phyloP scores from a whole-genome alignment of 1,284 basidiomycete species.

The Trametes sp. region DNA sequence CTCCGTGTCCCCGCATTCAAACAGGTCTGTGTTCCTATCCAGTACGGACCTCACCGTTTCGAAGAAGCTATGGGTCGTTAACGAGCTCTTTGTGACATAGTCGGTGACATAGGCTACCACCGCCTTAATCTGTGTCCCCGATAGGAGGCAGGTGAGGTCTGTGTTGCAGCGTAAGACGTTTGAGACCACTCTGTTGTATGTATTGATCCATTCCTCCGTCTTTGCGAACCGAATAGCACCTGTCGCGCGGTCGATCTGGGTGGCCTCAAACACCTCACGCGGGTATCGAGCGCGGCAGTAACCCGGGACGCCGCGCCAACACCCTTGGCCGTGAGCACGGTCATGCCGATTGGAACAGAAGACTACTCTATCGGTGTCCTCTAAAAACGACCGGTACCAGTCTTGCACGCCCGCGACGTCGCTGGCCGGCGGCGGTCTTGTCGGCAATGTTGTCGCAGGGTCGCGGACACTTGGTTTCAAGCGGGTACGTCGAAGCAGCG shows the following conservation, averaged over 20 bases:
- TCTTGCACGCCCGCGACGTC: neutral
- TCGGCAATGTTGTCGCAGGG: neutral
- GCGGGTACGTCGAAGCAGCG: neutral
- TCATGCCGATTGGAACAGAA: conserved; percentile 12
- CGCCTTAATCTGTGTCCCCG: conserved; percentile 18
- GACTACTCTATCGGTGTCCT: conserved; percentile 2
- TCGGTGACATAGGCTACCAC: conserved; percentile 24
- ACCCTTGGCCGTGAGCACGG: conserved; percentile 4
- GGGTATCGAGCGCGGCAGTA: conserved; percentile 15
- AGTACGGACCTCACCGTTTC: conserved; percentile 6
- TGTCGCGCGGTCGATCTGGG: neutral
- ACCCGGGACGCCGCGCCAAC: neutral
- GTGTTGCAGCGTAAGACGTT: neutral
- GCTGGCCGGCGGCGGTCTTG: neutral
- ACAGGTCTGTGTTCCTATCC: neutral
- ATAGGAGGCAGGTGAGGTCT: conserved; percentile 24
- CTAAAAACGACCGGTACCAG: neutral
- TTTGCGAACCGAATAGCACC: conserved; percentile 18
- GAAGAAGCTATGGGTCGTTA: conserved; percentile 18
- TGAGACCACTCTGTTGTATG: neutral
- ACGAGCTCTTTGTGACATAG: conserved; percentile 17
- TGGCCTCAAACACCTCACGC: neutral
- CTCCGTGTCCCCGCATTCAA: neutral
- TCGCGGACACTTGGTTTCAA: neutral
- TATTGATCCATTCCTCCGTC: conserved; percentile 23